Evolutionary conservation across 768 basidiomycete genomes (phyloP).

Genomic region (Piloderma croceum): DNA sequence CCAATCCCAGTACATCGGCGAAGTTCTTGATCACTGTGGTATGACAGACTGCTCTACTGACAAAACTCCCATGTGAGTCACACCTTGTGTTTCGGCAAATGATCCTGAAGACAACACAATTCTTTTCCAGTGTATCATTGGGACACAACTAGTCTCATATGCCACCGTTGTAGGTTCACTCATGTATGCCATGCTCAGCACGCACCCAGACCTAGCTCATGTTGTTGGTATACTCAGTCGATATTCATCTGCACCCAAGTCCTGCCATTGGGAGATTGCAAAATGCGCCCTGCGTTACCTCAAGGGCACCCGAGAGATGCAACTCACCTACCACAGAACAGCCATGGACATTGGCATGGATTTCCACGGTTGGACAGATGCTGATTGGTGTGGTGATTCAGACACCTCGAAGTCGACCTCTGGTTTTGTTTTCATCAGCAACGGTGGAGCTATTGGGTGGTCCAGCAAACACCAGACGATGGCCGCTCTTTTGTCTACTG

Average conservation of each 20-base stretch:
- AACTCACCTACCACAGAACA: background rate
- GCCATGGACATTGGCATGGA: constrained; percentile 5
- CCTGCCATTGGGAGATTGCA: constrained; percentile 21
- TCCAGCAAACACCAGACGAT: constrained; percentile 25
- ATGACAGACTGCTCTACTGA: constrained; percentile 8
- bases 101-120: background rate
- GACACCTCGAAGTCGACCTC: constrained; percentile 10
- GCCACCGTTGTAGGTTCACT: constrained; percentile 19
- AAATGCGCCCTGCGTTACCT: constrained; percentile 22
- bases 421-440: constrained; percentile 21
- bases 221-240: constrained; percentile 20
- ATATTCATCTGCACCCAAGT: constrained; percentile 11
- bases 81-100: background rate
- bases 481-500: constrained; percentile 28
- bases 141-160: constrained; percentile 16
- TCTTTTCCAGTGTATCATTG: background rate
- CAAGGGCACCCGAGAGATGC: constrained; percentile 12
- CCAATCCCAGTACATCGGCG: constrained; percentile 16
- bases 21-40: constrained; percentile 9
- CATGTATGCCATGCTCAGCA: constrained; percentile 24
- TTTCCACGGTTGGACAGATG: constrained; percentile 9
- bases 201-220: constrained; percentile 28
- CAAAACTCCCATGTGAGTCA: constrained; percentile 11
- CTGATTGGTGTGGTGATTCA: constrained; percentile 11
- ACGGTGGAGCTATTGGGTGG: constrained; percentile 28